Conservation (phyloP, 2,329 filamentous ascomycete genomes). For the Diaporthe velutina region DNA sequence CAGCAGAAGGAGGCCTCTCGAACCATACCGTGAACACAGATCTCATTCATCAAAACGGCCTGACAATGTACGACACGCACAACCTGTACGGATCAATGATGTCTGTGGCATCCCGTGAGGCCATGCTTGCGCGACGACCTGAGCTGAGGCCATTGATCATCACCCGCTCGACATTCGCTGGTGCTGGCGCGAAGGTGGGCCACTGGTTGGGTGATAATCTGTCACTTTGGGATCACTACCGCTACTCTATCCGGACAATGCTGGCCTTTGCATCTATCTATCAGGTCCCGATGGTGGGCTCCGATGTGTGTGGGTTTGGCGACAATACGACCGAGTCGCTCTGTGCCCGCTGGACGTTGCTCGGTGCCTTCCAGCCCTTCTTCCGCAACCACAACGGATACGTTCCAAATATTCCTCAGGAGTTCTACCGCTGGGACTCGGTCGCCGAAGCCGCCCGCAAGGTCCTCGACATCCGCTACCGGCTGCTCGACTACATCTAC, state of each 20-base stretch:
- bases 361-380: conserved; percentile 82
- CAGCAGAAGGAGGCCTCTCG: conserved; percentile 59
- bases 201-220: conserved; percentile 73
- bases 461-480: conserved; percentile 77
- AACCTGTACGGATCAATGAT: conserved; percentile 77
- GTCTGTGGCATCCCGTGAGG: conserved; percentile 72
- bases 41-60: conserved; percentile 75
- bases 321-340: conserved; percentile 75
- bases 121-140: conserved; percentile 77
- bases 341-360: conserved; percentile 80
- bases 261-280: conserved; percentile 74
- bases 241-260: conserved; percentile 68
- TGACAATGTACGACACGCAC: conserved; percentile 75
- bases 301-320: conserved; percentile 84
- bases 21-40: conserved; percentile 76
- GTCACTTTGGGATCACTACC: conserved; percentile 69
- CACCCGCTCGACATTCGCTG: conserved; percentile 81
- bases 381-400: conserved; percentile 78
- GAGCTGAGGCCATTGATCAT: conserved; percentile 77
- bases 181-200: conserved; percentile 74
- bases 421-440: conserved; percentile 77
- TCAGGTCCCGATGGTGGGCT: conserved; percentile 77
- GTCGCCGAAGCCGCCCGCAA: conserved; percentile 73
- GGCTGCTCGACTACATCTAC: conserved; percentile 81
- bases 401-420: conserved; percentile 66